Base-by-base conservation (phyloP, 208 protist species). In the Strigomonas galati region DNA sequence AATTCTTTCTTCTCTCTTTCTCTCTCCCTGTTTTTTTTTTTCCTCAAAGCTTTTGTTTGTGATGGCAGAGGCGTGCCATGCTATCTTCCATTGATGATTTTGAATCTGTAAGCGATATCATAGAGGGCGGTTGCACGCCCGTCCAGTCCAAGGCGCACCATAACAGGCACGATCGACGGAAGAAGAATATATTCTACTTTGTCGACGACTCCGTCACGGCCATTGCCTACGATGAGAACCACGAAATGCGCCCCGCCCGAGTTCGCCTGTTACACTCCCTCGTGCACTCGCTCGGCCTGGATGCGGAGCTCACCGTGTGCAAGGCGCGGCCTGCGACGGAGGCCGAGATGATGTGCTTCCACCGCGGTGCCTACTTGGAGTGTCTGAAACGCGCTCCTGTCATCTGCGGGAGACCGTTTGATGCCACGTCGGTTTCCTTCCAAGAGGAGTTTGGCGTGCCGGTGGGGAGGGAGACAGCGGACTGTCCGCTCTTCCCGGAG, bases 381-480 rank as follows among this genome's bases (percentile, higher is more conserved):
- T 94, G 84, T 57, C 76, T 94, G 56, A 76, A 71, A 10, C 64
- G 61, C 12, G 82, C 82, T 1, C 78, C 79, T 14, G 54, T 62
- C 17, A 91, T 94, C 30, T 94, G 87, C 64, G 76, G 75, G 12
- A 78, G 91, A 55, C 87, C 87, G 19, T 71, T 91, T 0, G 81
- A 82, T 23, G 71, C 66, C 32, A 57, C 74, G 6, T 74, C 84
- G 0, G 65, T 91, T 10, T 78, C 82, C 14, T 89, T 83, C 65
- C 87, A 94, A 61, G 86, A 87, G 49, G 84, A 89, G 64, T 94
- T 94, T 40, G 87, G 84, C 60, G 82, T 91, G 30, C 81, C 84
- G 0, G 85, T 85, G 19, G 78, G 77, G 5, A 82, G 76, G 14
- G 53, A 72, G 53, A 67, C 74, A n/a, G 75, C 78, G 15, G 87